Evolutionary conservation across 2,329 filamentous ascomycete species (phyloP).

Genomic region (Purpureocillium lavendulum): DNA sequence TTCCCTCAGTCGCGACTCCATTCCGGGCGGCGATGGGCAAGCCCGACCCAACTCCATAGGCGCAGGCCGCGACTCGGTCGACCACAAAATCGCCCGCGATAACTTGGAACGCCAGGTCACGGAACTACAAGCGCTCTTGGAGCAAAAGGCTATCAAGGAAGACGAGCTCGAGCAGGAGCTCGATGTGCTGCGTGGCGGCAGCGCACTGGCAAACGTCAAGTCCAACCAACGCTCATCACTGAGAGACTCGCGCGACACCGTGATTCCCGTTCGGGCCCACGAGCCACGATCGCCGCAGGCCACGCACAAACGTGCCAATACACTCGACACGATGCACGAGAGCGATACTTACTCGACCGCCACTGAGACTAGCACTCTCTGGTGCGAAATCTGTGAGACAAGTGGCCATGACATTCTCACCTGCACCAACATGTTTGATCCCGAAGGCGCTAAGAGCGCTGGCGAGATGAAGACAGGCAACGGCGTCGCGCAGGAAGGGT

Average conservation of each 20-base stretch:
- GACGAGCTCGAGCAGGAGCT: constrained; percentile 82
- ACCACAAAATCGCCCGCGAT: constrained; percentile 35
- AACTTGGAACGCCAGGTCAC: constrained; percentile 73
- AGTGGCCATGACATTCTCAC: constrained; percentile 88
- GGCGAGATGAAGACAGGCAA: constrained; percentile 22
- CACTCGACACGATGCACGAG: constrained; percentile 61
- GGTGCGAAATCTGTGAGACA: constrained; percentile 95
- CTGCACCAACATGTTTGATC: constrained; percentile 81
- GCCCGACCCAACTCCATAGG: constrained; percentile 24
- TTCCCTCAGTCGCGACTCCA: constrained; percentile 73
- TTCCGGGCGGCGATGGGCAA: constrained; percentile 32
- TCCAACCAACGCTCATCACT: constrained; percentile 44
- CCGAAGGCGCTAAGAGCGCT: constrained; percentile 27
- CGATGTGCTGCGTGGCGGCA: constrained; percentile 49
- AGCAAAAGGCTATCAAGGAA: constrained; percentile 65
- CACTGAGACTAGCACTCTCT: constrained; percentile 66
- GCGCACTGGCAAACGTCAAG: constrained; percentile 15
- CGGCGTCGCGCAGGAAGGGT: constrained; percentile 25
- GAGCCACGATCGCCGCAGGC: constrained; percentile 38
- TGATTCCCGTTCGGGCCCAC: constrained; percentile 46
- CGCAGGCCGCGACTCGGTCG: constrained; percentile 15
- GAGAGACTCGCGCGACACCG: constrained; percentile 59
- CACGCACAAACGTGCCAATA: constrained; percentile 41
- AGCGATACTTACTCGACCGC: constrained; percentile 61
- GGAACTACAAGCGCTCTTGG: constrained; percentile 65